A percentile compares a stretch with the other conserved stretches of the same genome.
Evolutionary conservation across 2,329 filamentous ascomycete genomes (phyloP).

Genomic region (Simplicillium aogashimaense): DNA sequence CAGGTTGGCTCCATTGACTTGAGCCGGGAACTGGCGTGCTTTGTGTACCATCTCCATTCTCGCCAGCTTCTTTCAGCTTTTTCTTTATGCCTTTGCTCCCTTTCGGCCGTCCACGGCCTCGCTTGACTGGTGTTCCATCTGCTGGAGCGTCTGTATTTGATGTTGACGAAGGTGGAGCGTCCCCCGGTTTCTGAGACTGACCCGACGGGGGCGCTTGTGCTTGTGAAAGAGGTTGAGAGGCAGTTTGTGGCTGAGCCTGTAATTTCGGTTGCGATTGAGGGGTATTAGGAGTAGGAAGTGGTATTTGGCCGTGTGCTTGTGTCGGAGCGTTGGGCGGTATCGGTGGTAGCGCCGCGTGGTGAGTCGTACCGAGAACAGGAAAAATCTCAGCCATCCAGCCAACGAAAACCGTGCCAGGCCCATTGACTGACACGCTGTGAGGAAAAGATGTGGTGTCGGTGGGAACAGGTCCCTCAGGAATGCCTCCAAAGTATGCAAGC

Average conservation of each 20-base stretch:
- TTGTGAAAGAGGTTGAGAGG: not conserved
- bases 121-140: conserved; percentile 20
- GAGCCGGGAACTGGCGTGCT: conserved; percentile 1
- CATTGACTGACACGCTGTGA: conserved; percentile 44
- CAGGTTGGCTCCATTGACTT: conserved; percentile 1
- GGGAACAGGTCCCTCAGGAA: conserved; percentile 44
- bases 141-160: conserved; percentile 7
- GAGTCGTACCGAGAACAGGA: conserved; percentile 25
- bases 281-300: not conserved
- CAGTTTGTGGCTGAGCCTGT: not conserved
- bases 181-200: not conserved
- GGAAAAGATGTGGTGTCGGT: conserved; percentile 41
- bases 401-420: conserved; percentile 46
- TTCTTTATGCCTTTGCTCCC: conserved; percentile 47
- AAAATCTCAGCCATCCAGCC: conserved; percentile 57
- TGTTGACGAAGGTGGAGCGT: not conserved
- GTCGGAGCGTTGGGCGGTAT: not conserved
- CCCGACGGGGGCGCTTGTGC: not conserved
- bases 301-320: not conserved
- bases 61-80: conserved; percentile 26
- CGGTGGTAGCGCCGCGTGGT: conserved; percentile 3
- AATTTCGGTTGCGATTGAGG: not conserved
- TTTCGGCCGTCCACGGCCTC: conserved; percentile 44
- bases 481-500: conserved; percentile 53
- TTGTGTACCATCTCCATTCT: conserved; percentile 1